A percentile compares a stretch with the other conserved stretches of the same genome.
Conservation (phyloP, 352 stramenopile species). For the Phytophthora parvispora region DNA sequence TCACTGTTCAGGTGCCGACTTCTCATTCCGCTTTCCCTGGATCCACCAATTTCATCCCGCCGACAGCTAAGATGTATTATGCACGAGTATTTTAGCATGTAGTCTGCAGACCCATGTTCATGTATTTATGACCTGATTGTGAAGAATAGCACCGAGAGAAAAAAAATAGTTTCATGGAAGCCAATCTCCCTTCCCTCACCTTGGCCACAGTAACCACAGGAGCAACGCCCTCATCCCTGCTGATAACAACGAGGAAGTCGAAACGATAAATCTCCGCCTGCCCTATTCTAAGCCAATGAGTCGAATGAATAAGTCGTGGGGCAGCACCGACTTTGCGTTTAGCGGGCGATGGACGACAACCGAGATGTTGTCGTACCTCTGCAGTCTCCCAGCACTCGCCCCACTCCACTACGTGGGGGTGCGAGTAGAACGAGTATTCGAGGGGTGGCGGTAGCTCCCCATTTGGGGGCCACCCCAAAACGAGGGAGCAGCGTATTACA, state of each 20-base stretch:
- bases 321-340: not conserved
- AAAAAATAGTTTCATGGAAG: not conserved
- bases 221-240: not conserved
- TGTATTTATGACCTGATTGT: too few relatives aligned
- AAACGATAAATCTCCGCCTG: not conserved
- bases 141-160: not conserved
- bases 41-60: not conserved
- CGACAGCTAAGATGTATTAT: too few relatives aligned
- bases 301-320: not conserved
- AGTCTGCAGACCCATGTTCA: too few relatives aligned
- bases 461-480: conserved; percentile 3
- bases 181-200: not conserved
- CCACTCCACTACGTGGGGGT: not conserved
- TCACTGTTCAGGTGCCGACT: conserved; percentile 14
- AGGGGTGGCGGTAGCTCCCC: conserved; percentile 20
- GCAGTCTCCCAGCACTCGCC: not conserved
- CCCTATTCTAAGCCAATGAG: not conserved
- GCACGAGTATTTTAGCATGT: too few relatives aligned
- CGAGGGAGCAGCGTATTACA: conserved; percentile 29
- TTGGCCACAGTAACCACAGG: not conserved
- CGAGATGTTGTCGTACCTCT: not conserved
- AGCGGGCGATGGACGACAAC: conserved; percentile 1
- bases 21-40: conserved; percentile 11
- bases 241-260: not conserved
- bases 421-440: conserved; percentile 17